A percentile compares a stretch with the other conserved stretches of the same genome.
These are phyloP conservation scores for Metschnikowia orientalis DNA, from an alignment of 805 yeast genomes.

Conservation along the genomic window DNA sequence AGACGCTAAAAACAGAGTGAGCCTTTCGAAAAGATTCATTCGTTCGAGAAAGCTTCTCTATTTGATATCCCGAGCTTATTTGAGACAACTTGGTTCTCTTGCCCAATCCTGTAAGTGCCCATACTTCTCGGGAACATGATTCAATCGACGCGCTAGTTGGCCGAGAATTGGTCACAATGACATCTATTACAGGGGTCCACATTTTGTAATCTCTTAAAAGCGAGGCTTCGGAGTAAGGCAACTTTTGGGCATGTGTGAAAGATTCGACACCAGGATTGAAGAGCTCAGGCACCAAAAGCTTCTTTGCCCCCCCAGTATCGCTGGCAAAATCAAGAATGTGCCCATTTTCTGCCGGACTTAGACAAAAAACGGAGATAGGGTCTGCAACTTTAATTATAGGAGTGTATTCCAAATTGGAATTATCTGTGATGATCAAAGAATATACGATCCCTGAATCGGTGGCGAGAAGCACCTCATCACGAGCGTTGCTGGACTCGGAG, in stretches of 20 bases:
- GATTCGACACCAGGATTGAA: background rate
- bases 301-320: constrained; percentile 37
- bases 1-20: constrained; percentile 17
- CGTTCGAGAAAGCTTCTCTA: constrained; percentile 22
- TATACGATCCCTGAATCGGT: constrained; percentile 34
- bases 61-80: constrained; percentile 30
- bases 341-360: constrained; percentile 9
- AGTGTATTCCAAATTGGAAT: constrained; percentile 12
- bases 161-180: constrained; percentile 29
- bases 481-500: background rate
- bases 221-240: constrained; percentile 21
- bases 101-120: constrained; percentile 39
- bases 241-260: constrained; percentile 6
- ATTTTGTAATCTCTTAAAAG: constrained; percentile 32
- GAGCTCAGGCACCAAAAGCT: constrained; percentile 22
- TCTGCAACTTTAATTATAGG: constrained; percentile 37
- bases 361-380: constrained; percentile 27
- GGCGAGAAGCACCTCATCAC: constrained; percentile 32
- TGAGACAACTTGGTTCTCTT: constrained; percentile 31
- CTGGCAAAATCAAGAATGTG: constrained; percentile 36
- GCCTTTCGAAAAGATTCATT: constrained; percentile 32
- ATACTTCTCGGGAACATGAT: constrained; percentile 34
- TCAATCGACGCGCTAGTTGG: constrained; percentile 17
- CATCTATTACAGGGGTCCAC: constrained; percentile 48
- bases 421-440: constrained; percentile 23